These are phyloP conservation scores for Deakozyma indianensis DNA, from an alignment of 805 yeast genomes.

Conservation along the genomic window DNA sequence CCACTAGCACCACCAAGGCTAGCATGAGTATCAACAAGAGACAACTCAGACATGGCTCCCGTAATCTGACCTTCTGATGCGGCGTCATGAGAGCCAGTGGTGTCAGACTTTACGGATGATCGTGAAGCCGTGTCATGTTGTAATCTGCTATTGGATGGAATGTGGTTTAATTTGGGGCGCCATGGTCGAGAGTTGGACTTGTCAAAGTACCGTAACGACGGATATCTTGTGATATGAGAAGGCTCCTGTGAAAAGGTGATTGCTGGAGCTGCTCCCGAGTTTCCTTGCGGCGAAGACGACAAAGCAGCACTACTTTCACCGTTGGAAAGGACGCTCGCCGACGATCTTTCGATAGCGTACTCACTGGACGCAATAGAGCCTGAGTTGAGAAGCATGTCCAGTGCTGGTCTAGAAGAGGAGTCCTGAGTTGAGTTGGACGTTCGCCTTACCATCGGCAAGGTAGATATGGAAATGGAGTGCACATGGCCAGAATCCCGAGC, in stretches of 20 bases:
- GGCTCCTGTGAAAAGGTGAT: background rate
- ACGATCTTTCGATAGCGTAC: background rate
- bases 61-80: no score
- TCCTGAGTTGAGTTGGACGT: background rate
- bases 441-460: background rate
- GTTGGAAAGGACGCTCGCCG: background rate
- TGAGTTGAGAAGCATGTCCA: background rate
- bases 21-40: no score
- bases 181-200: background rate
- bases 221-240: background rate
- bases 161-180: background rate
- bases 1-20: no score
- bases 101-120: no score
- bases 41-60: no score
- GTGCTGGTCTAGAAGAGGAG: background rate
- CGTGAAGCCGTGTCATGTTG: no score
- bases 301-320: background rate
- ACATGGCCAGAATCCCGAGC: no score
- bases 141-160: background rate
- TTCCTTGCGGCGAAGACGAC: background rate
- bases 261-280: background rate
- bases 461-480: no score
- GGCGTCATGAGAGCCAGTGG: no score
- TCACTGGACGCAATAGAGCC: background rate
- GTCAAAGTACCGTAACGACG: background rate